Evolutionary conservation across 2,329 filamentous ascomycete species (phyloP).

Genomic region (Claviceps pazoutovae): DNA sequence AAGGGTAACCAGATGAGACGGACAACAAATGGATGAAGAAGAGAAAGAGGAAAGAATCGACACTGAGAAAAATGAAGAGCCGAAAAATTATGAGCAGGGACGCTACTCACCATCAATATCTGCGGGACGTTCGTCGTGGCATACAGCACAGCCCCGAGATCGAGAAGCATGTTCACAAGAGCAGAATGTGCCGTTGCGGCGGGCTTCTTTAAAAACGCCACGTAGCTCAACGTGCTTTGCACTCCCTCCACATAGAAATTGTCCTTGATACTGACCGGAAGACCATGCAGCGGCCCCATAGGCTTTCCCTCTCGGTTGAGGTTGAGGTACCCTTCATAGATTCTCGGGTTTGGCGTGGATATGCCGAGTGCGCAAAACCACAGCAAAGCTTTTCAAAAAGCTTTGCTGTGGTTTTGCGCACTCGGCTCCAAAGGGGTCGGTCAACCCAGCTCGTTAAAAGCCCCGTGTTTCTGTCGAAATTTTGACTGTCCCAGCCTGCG

Average conservation of each 20-base stretch:
- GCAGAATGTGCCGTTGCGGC: constrained; percentile 11
- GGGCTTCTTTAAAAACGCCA: constrained; percentile 12
- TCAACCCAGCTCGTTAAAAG: too few species aligned
- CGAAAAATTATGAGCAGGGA: background rate
- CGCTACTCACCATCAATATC: constrained; percentile 41
- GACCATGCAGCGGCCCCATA: constrained; percentile 11
- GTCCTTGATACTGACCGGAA: constrained; percentile 16
- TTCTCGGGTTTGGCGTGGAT: too few species aligned
- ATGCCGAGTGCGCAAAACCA: too few species aligned
- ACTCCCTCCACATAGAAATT: constrained; percentile 11
- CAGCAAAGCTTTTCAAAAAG: too few species aligned
- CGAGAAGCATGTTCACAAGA: constrained; percentile 12
- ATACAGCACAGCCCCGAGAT: constrained; percentile 16
- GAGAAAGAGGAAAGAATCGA: background rate
- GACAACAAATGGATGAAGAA: background rate
- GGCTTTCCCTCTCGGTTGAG: constrained; percentile 7
- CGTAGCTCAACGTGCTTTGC: constrained; percentile 13
- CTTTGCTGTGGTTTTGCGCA: too few species aligned
- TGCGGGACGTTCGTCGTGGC: constrained; percentile 39
- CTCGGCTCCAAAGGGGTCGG: too few species aligned
- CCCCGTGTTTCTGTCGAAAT: too few species aligned
- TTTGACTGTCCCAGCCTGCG: too few species aligned
- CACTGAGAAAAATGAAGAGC: too few species aligned
- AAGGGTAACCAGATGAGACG: background rate
- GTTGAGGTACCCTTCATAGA: background rate